Base-by-base conservation (phyloP, 305 asterid species). In the Stenogyne calaminthoides region DNA sequence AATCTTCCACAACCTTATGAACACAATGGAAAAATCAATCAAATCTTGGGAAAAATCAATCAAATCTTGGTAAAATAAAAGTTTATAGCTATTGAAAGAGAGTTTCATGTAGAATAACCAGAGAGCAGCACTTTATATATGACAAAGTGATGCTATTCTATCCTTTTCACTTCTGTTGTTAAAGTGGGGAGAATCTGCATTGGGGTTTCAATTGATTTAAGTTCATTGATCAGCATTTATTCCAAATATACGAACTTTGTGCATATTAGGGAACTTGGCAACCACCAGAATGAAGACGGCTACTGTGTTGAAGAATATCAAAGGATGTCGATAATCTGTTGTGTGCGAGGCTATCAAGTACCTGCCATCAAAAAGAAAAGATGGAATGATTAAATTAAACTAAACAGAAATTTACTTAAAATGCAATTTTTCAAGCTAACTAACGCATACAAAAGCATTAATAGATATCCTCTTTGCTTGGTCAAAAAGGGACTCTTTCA, bases 221-320 rank as follows among this genome's bases (percentile, higher is more conserved):
- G 66, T 61, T 82, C 77, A 82, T 76, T 82, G 85, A n/a, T 82
- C 89, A 0, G 84, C 89, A 65, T 85, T 82, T 68, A 85, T 85
- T 72, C 89, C 87, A 65, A 85, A 85, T 71, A 85, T 80, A 63
- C 89, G 85, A 22, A 85, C 89, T 80, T 82, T 85, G 83, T 82
- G 89, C 87, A 82, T 83, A 52, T 76, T 62, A 14, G 89, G 87
- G 67, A 85, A 85, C 81, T 85, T 85, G 46, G 89, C 89, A 20
- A 85, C 85, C 57, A 85, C 87, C 63, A 83, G 80, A 73, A 85
- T 34, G 25, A 82, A 85, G 77, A 85, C 89, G 8, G 84, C 85
- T n/a, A 80, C 51, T 32, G 87, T 85, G 75, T 85, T 80, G 72
- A 85, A 81, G 81, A 83, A 76, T 64, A 84, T 73, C 86, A 84